A percentile compares a stretch with the other conserved stretches of the same genome.
Conservation (phyloP, 371 early-diverging fungal genomes). For the Rozella allomycis region DNA sequence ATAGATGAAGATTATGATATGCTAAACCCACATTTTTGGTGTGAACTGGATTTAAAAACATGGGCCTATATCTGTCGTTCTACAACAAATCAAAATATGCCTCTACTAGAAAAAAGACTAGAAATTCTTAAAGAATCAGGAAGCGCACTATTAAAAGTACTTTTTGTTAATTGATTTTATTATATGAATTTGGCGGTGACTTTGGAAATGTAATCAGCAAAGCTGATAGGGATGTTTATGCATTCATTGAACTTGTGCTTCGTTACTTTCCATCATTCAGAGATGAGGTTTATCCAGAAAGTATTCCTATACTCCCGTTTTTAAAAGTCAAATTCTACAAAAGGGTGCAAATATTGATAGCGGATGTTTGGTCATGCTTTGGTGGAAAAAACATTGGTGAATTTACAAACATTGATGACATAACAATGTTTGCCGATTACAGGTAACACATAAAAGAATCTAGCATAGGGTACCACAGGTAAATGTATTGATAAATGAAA, state of each 20-base stretch:
- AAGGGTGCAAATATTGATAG: conserved; percentile 70
- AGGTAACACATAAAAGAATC: too few species aligned
- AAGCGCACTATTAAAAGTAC: conserved; percentile 18
- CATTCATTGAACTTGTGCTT: conserved; percentile 32
- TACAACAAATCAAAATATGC: conserved; percentile 35
- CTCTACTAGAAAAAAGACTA: conserved; percentile 37
- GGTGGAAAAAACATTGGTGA: conserved; percentile 37
- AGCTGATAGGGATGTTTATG: conserved; percentile 28
- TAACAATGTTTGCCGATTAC: conserved; percentile 89
- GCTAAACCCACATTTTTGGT: conserved; percentile 25
- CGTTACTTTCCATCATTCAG: conserved; percentile 43
- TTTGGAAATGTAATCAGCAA: conserved; percentile 36
- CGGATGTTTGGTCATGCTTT: conserved; percentile 74
- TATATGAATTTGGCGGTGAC: conserved; percentile 38
- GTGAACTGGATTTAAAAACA: conserved; percentile 20
- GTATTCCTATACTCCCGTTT: background rate
- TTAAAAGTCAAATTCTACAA: conserved; percentile 42
- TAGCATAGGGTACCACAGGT: too few species aligned
- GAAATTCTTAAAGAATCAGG: conserved; percentile 45
- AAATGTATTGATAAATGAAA: too few species aligned
- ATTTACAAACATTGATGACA: conserved; percentile 50
- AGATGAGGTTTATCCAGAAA: conserved; percentile 33
- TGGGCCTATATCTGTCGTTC: conserved; percentile 41
- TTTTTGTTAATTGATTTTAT: too few species aligned
- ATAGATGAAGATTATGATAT: conserved; percentile 34